These are phyloP conservation scores for Spathaspora arborariae DNA, from an alignment of 805 yeast genomes.

Conservation along the genomic window DNA sequence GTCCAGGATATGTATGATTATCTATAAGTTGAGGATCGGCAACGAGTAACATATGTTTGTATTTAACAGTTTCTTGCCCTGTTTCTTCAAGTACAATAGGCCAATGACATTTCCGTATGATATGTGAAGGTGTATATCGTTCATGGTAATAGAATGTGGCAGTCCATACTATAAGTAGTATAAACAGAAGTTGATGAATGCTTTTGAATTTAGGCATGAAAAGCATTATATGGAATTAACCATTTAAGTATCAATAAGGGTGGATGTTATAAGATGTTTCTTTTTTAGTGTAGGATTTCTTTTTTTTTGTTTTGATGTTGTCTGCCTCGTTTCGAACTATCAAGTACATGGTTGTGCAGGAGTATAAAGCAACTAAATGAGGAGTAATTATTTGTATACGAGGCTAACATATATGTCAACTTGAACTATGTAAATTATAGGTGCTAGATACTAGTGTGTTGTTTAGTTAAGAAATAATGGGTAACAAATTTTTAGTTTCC, in stretches of 20 bases:
- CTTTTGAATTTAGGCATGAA: constrained; percentile 22
- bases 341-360: too few species aligned
- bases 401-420: too few species aligned
- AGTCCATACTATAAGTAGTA: constrained; percentile 25
- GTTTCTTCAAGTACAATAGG: constrained; percentile 1
- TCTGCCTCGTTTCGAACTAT: background rate
- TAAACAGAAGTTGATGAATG: constrained; percentile 22
- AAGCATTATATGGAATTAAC: background rate
- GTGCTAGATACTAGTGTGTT: too few species aligned
- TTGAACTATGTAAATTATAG: too few species aligned
- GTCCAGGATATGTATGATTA: constrained; percentile 41
- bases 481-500: too few species aligned
- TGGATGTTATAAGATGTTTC: background rate
- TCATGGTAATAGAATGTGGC: constrained; percentile 30
- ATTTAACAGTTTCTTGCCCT: background rate
- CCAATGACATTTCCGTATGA: constrained; percentile 33
- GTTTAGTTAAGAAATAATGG: too few species aligned
- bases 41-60: constrained; percentile 28
- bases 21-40: constrained; percentile 46
- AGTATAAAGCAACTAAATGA: background rate
- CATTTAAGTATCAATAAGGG: background rate
- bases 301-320: background rate
- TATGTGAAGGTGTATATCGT: constrained; percentile 22
- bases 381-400: too few species aligned
- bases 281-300: background rate